Base-by-base conservation (phyloP, 805 yeast species). In the Kodamaea leandrae region DNA sequence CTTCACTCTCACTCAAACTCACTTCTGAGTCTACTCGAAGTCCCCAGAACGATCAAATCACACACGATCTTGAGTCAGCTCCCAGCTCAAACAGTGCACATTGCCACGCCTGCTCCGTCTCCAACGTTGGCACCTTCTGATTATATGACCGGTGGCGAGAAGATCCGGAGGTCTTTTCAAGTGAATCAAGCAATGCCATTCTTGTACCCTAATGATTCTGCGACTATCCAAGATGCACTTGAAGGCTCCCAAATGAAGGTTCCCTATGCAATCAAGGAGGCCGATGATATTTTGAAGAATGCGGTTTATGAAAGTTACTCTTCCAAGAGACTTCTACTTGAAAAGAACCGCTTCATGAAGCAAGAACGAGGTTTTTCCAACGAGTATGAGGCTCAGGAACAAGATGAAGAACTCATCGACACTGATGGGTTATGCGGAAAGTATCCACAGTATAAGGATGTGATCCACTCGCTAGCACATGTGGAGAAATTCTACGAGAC, bases 51-150 rank as follows among this genome's bases (percentile, higher is more conserved):
- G 1, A 59, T 68, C 44, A 69, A 69, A 50, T 47, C 68, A 4
- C 76, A 72, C 42, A 60, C 71, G 4, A 51, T 69, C 4, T 66
- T 70, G 36, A 62, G 70, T 9, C 66, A 70, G 26, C 57, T 77
- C 16, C 83, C 82, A 1, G 64, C 74, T 0, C 81, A 78, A 29
- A 63, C 76, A 0, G 66, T 82, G 4, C 90, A 85, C 57, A 74
- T 88, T 8, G 90, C 96, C 0, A 87, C 96, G 0, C 96, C 96
- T 0, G 85, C 84, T 1, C 93, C 96, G 3, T 86, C 95, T 0
- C 96, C 96, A 0, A 82, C 85, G 1, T 47, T 60, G 9, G 59
- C 65, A 5, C 68, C 72, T 1, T 65, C 73, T 6, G 74, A 69
- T 27, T 69, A 64, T 38, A 67, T 69, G 73, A 47, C 68, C 8